Percentiles rank a stretch among this genome's conserved stretches.
phyloP scores from a whole-genome alignment of 176 grass and related monocot genomes.

The Elymus sibiricus region DNA sequence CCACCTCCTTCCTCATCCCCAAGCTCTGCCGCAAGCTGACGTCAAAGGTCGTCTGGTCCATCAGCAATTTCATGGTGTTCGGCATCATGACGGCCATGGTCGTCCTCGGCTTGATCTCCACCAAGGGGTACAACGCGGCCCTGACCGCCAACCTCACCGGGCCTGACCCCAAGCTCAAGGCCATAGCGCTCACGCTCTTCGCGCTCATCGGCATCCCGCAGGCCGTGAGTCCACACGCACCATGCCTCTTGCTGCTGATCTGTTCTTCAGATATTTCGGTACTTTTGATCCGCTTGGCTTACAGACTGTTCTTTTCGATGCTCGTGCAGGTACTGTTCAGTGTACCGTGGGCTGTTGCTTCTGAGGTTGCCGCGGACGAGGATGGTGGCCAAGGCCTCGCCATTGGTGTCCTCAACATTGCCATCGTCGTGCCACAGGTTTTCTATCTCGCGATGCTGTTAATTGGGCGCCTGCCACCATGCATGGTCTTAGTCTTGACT shows the following conservation, averaged over 20 bases:
- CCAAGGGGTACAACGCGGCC: slow-evolving; percentile 27
- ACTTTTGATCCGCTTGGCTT: background rate
- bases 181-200: slow-evolving; percentile 25
- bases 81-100: slow-evolving; percentile 28
- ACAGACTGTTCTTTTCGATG: background rate
- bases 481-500: background rate
- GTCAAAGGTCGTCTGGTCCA: slow-evolving; percentile 46
- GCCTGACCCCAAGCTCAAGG: slow-evolving; percentile 11
- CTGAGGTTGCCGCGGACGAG: slow-evolving; percentile 42
- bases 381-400: slow-evolving; percentile 43
- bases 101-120: slow-evolving; percentile 27
- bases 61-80: slow-evolving; percentile 44
- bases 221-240: slow-evolving; percentile 14
- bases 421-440: slow-evolving; percentile 51
- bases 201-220: slow-evolving; percentile 48
- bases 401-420: slow-evolving; percentile 55
- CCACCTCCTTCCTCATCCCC: slow-evolving; percentile 43
- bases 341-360: slow-evolving; percentile 49
- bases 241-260: too few relatives aligned
- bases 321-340: slow-evolving; percentile 43
- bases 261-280: background rate
- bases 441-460: background rate
- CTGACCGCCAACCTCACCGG: slow-evolving; percentile 17
- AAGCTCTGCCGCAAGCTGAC: slow-evolving; percentile 54
- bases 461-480: background rate